phyloP scores from a whole-genome alignment of 2,329 filamentous ascomycete species.

The Dothideomycetes sp. region DNA sequence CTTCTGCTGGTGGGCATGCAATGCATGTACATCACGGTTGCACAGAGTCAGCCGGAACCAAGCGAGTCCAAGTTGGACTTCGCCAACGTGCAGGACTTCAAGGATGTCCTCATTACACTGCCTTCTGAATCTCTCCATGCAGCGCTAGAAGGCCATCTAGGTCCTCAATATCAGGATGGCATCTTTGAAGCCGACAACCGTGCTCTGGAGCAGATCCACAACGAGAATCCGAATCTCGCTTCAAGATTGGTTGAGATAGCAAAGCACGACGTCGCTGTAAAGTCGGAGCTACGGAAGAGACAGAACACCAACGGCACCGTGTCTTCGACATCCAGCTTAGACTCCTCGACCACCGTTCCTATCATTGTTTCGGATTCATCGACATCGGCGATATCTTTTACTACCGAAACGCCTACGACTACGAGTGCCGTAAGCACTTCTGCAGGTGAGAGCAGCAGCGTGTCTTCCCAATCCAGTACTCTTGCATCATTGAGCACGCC shows the following conservation, averaged over 20 bases:
- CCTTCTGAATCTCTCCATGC: slow-evolving; percentile 53
- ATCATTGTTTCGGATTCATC: slow-evolving; percentile 15
- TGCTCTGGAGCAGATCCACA: slow-evolving; percentile 52
- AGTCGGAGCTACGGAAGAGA: slow-evolving; percentile 30
- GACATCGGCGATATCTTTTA: slow-evolving; percentile 15
- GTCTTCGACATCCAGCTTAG: slow-evolving; percentile 12
- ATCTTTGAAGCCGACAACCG: slow-evolving; percentile 54
- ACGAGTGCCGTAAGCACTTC: slow-evolving; percentile 9
- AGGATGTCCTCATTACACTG: slow-evolving; percentile 44
- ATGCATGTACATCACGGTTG: slow-evolving; percentile 22
- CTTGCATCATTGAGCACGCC: slow-evolving; percentile 10
- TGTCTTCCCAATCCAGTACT: slow-evolving; percentile 2
- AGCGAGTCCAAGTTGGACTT: slow-evolving; percentile 13
- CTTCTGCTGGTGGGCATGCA: slow-evolving; percentile 24
- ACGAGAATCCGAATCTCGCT: slow-evolving; percentile 50
- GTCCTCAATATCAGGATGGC: slow-evolving; percentile 55
- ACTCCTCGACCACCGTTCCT: slow-evolving; percentile 10
- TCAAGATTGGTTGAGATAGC: slow-evolving; percentile 54
- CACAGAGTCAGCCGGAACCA: slow-evolving; percentile 14
- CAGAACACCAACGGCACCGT: slow-evolving; percentile 19
- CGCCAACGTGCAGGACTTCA: slow-evolving; percentile 30
- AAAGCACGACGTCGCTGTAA: slow-evolving; percentile 29
- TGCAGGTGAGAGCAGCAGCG: slow-evolving; percentile 11
- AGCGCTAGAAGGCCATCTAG: slow-evolving; percentile 52
- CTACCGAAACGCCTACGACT: slow-evolving; percentile 11